Evolutionary conservation across 1,284 basidiomycete species (phyloP).

Genomic region (Tausonia pullulans): DNA sequence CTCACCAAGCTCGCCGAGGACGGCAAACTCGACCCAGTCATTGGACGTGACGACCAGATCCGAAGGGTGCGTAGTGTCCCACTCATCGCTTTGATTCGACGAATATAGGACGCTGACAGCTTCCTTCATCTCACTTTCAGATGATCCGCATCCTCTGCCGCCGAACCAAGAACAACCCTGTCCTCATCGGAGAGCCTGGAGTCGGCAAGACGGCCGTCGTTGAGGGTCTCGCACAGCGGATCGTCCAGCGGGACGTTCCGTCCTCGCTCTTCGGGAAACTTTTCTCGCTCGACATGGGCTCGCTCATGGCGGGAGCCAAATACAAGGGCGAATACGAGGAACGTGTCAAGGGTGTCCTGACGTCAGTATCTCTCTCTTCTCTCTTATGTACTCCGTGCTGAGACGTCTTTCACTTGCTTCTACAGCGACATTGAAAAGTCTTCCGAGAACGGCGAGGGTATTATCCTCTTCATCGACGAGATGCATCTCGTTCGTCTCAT

Average conservation of each 20-base stretch:
- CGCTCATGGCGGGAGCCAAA: slow-evolving; percentile 76
- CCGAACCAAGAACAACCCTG: slow-evolving; percentile 50
- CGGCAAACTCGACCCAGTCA: slow-evolving; percentile 47
- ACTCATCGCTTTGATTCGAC: background rate
- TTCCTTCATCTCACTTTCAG: background rate
- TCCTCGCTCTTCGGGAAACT: slow-evolving; percentile 72
- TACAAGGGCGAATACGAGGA: slow-evolving; percentile 98
- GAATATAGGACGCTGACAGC: background rate
- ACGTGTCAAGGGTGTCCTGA: slow-evolving; percentile 82
- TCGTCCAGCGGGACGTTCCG: slow-evolving; percentile 77
- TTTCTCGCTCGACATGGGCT: slow-evolving; percentile 74
- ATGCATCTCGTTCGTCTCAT: slow-evolving; percentile 47
- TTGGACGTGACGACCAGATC: slow-evolving; percentile 44
- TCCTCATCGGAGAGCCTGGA: slow-evolving; percentile 86
- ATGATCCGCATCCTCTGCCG: slow-evolving; percentile 63
- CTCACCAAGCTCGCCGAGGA: slow-evolving; percentile 38
- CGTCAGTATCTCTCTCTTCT: background rate
- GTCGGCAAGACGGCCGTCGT: slow-evolving; percentile 89
- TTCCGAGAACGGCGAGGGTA: slow-evolving; percentile 63
- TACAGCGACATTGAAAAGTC: slow-evolving; percentile 86
- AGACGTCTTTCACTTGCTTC: slow-evolving; percentile 49
- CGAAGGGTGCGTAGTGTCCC: slow-evolving; percentile 29
- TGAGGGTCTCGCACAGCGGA: slow-evolving; percentile 86
- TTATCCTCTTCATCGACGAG: slow-evolving; percentile 95
- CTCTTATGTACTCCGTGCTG: background rate